Conservation (phyloP, 306 rosid species). For the Glycine tomentella region DNA sequence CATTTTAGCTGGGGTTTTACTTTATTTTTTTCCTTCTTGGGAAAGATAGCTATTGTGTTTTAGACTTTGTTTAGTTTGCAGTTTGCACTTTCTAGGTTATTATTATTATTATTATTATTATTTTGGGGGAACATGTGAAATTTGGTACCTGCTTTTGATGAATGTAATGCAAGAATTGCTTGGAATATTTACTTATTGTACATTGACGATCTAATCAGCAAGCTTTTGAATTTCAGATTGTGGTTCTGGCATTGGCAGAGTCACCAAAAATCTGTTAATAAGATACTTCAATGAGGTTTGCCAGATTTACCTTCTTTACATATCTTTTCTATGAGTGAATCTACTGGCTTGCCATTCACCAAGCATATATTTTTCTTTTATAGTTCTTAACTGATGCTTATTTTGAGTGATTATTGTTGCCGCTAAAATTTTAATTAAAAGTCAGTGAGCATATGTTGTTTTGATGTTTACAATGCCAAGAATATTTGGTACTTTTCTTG, state of each 20-base stretch:
- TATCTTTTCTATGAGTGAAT: not conserved
- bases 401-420: constrained; percentile 27
- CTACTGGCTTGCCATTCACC: not conserved
- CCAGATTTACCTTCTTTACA: constrained; percentile 36
- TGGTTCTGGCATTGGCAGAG: constrained; percentile 98
- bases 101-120: too few relatives aligned
- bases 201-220: not conserved
- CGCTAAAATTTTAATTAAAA: constrained; percentile 12
- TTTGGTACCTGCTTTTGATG: too few relatives aligned
- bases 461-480: constrained; percentile 17
- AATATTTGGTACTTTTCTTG: not conserved
- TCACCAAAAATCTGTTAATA: constrained; percentile 84
- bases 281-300: constrained; percentile 90
- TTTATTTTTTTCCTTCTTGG: not conserved
- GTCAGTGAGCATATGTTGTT: not conserved
- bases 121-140: too few relatives aligned
- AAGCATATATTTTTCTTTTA: not conserved
- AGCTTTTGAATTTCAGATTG: constrained; percentile 67
- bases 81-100: too few relatives aligned
- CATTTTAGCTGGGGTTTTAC: not conserved
- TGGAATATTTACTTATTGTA: too few relatives aligned
- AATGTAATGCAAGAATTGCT: too few relatives aligned
- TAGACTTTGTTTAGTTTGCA: too few relatives aligned
- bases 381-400: not conserved
- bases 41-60: constrained; percentile 21